Percentiles rank a stretch among this genome's conserved stretches.
phyloP scores from a whole-genome alignment of 1,139 yeast genomes.

The Kodamaea arcana region DNA sequence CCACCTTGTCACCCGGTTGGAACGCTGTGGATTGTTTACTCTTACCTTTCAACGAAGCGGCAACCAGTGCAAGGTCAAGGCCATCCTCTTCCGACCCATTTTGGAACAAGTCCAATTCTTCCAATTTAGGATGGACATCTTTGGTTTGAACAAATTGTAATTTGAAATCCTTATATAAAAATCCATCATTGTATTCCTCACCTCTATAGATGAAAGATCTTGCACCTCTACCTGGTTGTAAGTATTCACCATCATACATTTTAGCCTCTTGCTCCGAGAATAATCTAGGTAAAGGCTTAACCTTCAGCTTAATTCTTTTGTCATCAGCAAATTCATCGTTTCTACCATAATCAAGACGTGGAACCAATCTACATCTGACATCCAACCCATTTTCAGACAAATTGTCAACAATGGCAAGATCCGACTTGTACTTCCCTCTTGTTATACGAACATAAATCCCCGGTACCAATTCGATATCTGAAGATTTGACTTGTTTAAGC shows the following conservation, averaged over 20 bases:
- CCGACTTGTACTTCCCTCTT: slow-evolving; percentile 90
- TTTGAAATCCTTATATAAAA: slow-evolving; percentile 79
- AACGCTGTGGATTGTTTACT: slow-evolving; percentile 47
- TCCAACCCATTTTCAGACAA: slow-evolving; percentile 93
- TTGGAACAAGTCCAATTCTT: slow-evolving; percentile 82
- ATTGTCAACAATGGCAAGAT: slow-evolving; percentile 88
- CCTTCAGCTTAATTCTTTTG: slow-evolving; percentile 47
- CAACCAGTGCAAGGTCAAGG: slow-evolving; percentile 78
- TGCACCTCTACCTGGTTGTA: slow-evolving; percentile 71
- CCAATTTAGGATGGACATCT: slow-evolving; percentile 81
- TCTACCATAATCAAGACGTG: slow-evolving; percentile 87
- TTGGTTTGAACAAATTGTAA: slow-evolving; percentile 78
- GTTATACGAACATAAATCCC: slow-evolving; percentile 90
- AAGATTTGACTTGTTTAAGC: slow-evolving; percentile 82
- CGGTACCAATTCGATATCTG: slow-evolving; percentile 83
- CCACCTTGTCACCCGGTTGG: slow-evolving; percentile 94
- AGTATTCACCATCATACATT: slow-evolving; percentile 51
- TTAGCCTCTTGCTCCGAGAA: slow-evolving; percentile 72
- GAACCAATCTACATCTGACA: slow-evolving; percentile 86
- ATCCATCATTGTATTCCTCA: slow-evolving; percentile 89
- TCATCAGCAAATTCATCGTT: slow-evolving; percentile 58
- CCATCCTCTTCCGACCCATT: slow-evolving; percentile 71
- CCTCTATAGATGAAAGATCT: slow-evolving; percentile 72
- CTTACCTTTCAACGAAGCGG: slow-evolving; percentile 73
- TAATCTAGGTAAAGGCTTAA: slow-evolving; percentile 79